Conservation (phyloP, 768 basidiomycete species). For the Cytidiella melzeri region DNA sequence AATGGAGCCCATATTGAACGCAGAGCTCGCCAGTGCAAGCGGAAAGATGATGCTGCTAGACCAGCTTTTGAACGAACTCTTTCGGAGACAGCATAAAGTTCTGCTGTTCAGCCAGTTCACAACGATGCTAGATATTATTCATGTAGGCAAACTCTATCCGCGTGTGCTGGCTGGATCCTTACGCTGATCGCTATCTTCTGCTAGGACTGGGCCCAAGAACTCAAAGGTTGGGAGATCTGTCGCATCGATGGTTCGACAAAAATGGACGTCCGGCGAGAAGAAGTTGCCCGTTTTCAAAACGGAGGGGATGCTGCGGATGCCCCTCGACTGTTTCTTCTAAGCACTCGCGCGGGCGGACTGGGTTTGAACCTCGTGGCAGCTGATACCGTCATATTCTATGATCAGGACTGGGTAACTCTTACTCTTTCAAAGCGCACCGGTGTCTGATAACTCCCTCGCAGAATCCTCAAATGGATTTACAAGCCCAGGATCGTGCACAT, state of each 20-base stretch:
- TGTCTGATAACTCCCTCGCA: conserved; percentile 27
- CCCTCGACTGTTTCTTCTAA: conserved; percentile 72
- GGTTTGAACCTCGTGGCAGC: conserved; percentile 79
- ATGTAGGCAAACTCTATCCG: conserved; percentile 48
- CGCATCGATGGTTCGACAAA: conserved; percentile 88
- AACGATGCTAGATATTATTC: conserved; percentile 92
- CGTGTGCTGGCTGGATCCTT: conserved; percentile 4
- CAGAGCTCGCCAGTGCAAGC: conserved; percentile 77
- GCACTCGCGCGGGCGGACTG: conserved; percentile 73
- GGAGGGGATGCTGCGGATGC: conserved; percentile 56
- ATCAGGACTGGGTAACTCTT: conserved; percentile 76
- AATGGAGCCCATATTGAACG: conserved; percentile 58
- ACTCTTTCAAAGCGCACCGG: not conserved
- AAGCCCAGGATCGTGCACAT: conserved; percentile 94
- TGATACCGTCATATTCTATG: conserved; percentile 92
- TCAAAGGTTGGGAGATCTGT: conserved; percentile 79
- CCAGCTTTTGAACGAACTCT: conserved; percentile 76
- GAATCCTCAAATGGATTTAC: conserved; percentile 96
- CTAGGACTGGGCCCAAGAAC: conserved; percentile 85
- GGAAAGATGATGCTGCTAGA: conserved; percentile 99
- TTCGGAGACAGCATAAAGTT: conserved; percentile 76
- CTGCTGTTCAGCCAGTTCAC: conserved; percentile 92
- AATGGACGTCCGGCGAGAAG: conserved; percentile 73
- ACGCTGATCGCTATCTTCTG: too few relatives aligned
- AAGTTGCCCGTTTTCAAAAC: conserved; percentile 82